phyloP scores from a whole-genome alignment of 1,284 basidiomycete species.

The Moniliophthora roreri region DNA sequence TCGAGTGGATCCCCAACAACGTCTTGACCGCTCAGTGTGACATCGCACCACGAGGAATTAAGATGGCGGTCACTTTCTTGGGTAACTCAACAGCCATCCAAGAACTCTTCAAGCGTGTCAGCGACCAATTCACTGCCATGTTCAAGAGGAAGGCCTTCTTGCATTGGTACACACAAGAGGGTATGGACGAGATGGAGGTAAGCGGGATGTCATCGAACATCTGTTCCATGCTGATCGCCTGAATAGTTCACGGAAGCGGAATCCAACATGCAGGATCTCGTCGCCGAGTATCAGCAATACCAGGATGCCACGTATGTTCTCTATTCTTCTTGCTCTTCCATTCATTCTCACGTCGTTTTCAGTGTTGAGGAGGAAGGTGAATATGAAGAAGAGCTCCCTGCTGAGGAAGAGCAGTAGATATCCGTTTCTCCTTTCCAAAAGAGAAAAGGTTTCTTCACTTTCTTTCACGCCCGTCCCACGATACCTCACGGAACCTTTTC shows the following conservation, averaged over 20 bases:
- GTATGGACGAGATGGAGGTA: conserved; percentile 98
- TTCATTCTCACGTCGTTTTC: conserved; percentile 13
- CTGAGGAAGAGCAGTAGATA: conserved; percentile 56
- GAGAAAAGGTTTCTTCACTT: conserved; percentile 11
- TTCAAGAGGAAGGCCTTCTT: conserved; percentile 99
- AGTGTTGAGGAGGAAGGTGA: conserved; percentile 81
- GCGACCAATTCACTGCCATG: conserved; percentile 98
- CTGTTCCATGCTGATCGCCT: conserved; percentile 15
- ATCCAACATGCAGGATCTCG: conserved; percentile 95
- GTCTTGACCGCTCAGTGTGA: conserved; percentile 96
- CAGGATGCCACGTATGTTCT: conserved; percentile 85
- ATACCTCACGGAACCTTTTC: conserved; percentile 16
- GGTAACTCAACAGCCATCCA: conserved; percentile 98
- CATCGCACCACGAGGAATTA: conserved; percentile 89
- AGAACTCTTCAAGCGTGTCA: conserved; percentile 97
- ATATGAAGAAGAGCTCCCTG: conserved; percentile 70
- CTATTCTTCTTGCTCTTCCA: conserved; percentile 1
- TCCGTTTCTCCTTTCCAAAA: conserved; percentile 16
- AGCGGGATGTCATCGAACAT: conserved; percentile 20
- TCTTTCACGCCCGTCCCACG: conserved; percentile 15
- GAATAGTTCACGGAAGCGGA: conserved; percentile 89
- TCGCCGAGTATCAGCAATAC: conserved; percentile 96
- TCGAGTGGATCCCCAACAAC: conserved; percentile 99
- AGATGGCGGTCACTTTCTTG: conserved; percentile 97
- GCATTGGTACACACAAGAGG: conserved; percentile 99